These are phyloP conservation scores for Alloteropsis semialata DNA, from an alignment of 176 grass and related monocot species.

Conservation along the genomic window DNA sequence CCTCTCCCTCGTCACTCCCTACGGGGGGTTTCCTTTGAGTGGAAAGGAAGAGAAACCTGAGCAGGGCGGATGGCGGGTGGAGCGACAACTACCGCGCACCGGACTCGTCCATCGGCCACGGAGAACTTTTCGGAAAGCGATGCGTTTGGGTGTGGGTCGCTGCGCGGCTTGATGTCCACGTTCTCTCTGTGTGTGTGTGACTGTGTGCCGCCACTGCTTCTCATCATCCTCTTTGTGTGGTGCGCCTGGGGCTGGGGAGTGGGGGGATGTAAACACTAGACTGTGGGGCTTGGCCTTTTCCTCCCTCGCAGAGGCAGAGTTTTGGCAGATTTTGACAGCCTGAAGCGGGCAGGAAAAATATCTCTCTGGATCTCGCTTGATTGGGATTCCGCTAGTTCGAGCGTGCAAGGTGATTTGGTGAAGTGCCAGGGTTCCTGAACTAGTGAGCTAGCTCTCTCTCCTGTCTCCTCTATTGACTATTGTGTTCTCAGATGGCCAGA, in stretches of 20 bases:
- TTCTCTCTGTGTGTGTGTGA: not conserved
- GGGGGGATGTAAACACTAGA: too few species aligned
- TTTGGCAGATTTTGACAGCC: not conserved
- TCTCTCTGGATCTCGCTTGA: conserved; percentile 7
- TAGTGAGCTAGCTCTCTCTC: not conserved
- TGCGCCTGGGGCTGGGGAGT: not conserved
- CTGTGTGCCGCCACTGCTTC: not conserved
- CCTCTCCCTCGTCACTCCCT: not conserved
- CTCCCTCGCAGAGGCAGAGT: not conserved
- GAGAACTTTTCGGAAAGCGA: conserved; percentile 21
- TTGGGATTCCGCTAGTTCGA: accelerated
- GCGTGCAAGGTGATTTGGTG: not conserved
- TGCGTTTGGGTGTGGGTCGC: not conserved
- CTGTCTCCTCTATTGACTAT: not conserved
- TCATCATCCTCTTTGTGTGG: conserved; percentile 9
- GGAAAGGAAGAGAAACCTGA: not conserved
- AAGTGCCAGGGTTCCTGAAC: not conserved
- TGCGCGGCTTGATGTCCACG: not conserved
- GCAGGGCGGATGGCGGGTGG: not conserved
- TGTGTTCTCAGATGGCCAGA: not conserved
- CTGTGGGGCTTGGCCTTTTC: not conserved
- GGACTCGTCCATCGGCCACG: not conserved
- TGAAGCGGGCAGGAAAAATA: not conserved
- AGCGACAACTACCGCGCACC: not conserved
- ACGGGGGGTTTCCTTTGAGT: not conserved